Evolutionary conservation across 139 green algal species (phyloP).

Genomic region (Tetraselmis chui): DNA sequence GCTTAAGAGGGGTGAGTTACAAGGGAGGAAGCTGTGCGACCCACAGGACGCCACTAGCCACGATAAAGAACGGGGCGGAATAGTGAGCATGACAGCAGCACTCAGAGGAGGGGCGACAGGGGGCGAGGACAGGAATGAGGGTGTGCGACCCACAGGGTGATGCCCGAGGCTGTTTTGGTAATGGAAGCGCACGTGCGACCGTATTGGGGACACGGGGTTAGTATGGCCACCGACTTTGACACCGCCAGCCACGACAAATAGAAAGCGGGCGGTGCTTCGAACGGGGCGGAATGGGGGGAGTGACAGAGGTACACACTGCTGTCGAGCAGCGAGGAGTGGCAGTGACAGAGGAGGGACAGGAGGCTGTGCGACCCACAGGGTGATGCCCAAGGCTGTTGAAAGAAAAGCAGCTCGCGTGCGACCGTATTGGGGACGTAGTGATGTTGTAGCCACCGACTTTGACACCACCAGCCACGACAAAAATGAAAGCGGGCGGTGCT

Average conservation of each 20-base stretch:
- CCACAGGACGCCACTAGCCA: too few species aligned
- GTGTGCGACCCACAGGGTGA: not conserved
- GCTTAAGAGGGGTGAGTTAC: too few species aligned
- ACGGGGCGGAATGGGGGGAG: not conserved
- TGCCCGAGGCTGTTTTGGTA: not conserved
- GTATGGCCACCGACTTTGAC: not conserved
- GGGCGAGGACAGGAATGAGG: not conserved
- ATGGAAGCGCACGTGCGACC: not conserved
- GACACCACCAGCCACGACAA: not conserved
- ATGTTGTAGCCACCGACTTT: not conserved
- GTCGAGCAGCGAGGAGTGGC: not conserved
- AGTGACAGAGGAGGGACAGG: not conserved
- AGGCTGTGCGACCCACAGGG: not conserved
- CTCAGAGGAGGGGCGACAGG: too few species aligned
- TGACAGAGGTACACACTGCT: not conserved
- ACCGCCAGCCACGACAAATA: not conserved
- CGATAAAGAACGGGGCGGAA: too few species aligned
- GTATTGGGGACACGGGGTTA: not conserved
- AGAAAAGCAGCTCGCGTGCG: not conserved
- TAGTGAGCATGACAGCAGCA: too few species aligned
- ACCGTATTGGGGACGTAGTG: not conserved
- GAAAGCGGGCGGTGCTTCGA: not conserved
- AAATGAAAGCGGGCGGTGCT: not conserved
- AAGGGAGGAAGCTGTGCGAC: too few species aligned
- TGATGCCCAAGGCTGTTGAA: not conserved